Conservation (phyloP, 495 filamentous ascomycete species). For the Evernia prunastri region DNA sequence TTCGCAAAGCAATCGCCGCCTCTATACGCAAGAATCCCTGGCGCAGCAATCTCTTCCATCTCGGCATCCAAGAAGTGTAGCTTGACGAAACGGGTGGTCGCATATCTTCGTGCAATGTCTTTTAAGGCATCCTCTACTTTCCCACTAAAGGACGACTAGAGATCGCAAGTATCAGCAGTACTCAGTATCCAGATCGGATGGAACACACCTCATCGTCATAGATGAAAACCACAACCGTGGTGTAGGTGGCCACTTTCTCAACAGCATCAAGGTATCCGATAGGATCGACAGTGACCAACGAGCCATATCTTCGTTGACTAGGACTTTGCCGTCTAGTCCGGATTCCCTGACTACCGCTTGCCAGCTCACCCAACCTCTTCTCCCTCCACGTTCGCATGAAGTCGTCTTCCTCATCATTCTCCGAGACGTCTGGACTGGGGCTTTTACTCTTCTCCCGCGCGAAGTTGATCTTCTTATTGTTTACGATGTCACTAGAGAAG, state of each 20-base stretch:
- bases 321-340: slow-evolving; percentile 54
- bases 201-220: slow-evolving; percentile 73
- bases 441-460: slow-evolving; percentile 41
- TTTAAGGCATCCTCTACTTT: slow-evolving; percentile 71
- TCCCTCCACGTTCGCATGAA: slow-evolving; percentile 82
- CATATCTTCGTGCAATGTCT: slow-evolving; percentile 61
- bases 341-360: slow-evolving; percentile 45
- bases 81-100: slow-evolving; percentile 76
- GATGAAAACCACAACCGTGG: slow-evolving; percentile 88
- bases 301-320: slow-evolving; percentile 68
- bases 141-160: slow-evolving; percentile 64
- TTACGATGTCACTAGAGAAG: slow-evolving; percentile 29
- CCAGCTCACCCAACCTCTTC: slow-evolving; percentile 69
- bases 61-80: slow-evolving; percentile 89
- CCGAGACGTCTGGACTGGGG: slow-evolving; percentile 32
- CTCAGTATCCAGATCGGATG: not conserved
- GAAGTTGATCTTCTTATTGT: slow-evolving; percentile 35
- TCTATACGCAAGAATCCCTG: slow-evolving; percentile 82
- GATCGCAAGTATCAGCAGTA: slow-evolving; percentile 4
- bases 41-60: slow-evolving; percentile 84
- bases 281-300: slow-evolving; percentile 78
- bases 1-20: slow-evolving; percentile 87
- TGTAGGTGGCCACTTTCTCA: slow-evolving; percentile 75
- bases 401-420: slow-evolving; percentile 65
- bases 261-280: slow-evolving; percentile 89